Evolutionary conservation across 2,329 filamentous ascomycete genomes (phyloP).

Genomic region (Anthostomella pinea): DNA sequence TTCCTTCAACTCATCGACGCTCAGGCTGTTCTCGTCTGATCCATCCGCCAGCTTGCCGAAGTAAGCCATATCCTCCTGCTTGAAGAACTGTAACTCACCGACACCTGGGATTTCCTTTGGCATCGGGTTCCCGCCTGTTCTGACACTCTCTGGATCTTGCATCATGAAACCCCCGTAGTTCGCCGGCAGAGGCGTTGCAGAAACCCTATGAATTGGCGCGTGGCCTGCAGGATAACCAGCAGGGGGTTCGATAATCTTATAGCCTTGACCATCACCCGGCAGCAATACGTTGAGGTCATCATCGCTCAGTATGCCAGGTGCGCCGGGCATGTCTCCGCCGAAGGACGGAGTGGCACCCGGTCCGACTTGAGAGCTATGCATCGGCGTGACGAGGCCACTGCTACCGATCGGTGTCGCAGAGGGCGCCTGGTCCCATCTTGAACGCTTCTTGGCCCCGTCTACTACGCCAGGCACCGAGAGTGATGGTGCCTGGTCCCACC

Average conservation of each 20-base stretch:
- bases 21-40: slow-evolving; percentile 85
- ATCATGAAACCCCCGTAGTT: slow-evolving; percentile 83
- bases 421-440: slow-evolving; percentile 89
- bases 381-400: slow-evolving; percentile 73
- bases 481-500: slow-evolving; percentile 83
- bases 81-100: slow-evolving; percentile 96
- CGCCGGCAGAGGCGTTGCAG: slow-evolving; percentile 70
- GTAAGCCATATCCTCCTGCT: slow-evolving; percentile 97
- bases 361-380: slow-evolving; percentile 65
- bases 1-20: slow-evolving; percentile 94
- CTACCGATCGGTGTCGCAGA: slow-evolving; percentile 73
- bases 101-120: slow-evolving; percentile 95
- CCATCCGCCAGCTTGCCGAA: slow-evolving; percentile 97
- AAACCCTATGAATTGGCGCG: slow-evolving; percentile 71
- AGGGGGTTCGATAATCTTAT: slow-evolving; percentile 86
- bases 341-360: slow-evolving; percentile 59
- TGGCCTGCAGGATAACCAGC: slow-evolving; percentile 86
- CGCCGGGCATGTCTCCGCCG: slow-evolving; percentile 74
- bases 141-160: slow-evolving; percentile 85
- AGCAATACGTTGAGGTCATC: slow-evolving; percentile 92
- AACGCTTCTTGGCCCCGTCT: slow-evolving; percentile 69
- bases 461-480: slow-evolving; percentile 46
- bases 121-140: slow-evolving; percentile 82
- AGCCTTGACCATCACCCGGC: slow-evolving; percentile 83
- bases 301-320: slow-evolving; percentile 82